Evolutionary conservation across 2,329 filamentous ascomycete species (phyloP).

Genomic region (Aureobasidium sp.): DNA sequence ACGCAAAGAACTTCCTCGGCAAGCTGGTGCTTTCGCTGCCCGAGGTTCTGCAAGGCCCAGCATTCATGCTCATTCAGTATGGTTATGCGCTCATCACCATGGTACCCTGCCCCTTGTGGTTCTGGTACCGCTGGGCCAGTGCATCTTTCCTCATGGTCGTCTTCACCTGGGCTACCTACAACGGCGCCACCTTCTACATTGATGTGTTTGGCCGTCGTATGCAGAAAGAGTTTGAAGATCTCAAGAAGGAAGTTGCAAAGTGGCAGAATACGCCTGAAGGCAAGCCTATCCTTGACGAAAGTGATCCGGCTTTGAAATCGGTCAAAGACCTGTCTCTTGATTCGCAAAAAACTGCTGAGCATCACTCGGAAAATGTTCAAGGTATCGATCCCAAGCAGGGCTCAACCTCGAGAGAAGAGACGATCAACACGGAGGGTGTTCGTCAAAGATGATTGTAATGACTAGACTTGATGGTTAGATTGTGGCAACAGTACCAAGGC

Average conservation of each 20-base stretch:
- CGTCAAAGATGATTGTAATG: not conserved
- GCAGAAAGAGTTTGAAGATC: conserved; percentile 85
- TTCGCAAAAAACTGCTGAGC: not conserved
- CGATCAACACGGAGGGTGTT: not conserved
- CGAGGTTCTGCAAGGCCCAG: conserved; percentile 65
- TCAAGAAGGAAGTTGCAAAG: conserved; percentile 81
- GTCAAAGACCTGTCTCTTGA: not conserved
- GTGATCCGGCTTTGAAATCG: conserved; percentile 2
- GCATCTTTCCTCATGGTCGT: conserved; percentile 66
- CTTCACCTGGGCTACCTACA: conserved; percentile 95
- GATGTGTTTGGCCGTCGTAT: conserved; percentile 96
- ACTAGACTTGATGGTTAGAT: not conserved
- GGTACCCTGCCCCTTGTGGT: conserved; percentile 91
- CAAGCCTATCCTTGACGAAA: conserved; percentile 10
- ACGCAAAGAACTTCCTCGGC: conserved; percentile 82
- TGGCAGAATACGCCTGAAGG: conserved; percentile 53
- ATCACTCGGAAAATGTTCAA: conserved; percentile 34
- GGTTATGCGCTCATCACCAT: conserved; percentile 83
- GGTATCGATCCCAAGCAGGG: conserved; percentile 34
- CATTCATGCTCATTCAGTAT: conserved; percentile 97
- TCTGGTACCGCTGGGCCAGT: conserved; percentile 76
- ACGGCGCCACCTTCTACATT: conserved; percentile 95
- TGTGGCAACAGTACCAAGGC: not conserved
- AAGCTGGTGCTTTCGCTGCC: conserved; percentile 75
- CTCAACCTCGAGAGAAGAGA: not conserved